Evolutionary conservation across 129 eudicot genomes (phyloP).

Genomic region (Helianthus tuberosus): DNA sequence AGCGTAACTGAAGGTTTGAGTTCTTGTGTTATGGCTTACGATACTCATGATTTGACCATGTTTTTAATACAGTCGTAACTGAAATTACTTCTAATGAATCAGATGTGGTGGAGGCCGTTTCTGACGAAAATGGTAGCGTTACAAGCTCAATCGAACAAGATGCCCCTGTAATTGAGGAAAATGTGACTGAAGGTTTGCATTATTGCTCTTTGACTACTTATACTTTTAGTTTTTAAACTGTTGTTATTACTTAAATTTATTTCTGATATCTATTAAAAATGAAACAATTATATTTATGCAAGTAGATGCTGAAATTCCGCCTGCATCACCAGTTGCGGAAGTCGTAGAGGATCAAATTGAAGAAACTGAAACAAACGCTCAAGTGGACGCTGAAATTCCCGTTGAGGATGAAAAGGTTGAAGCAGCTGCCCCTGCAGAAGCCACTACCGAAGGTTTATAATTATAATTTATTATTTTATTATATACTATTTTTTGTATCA

Average conservation of each 20-base stretch:
- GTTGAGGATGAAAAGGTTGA: conserved; percentile 41
- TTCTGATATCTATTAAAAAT: neutral
- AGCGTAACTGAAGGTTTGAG: conserved; percentile 40
- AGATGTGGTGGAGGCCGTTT: conserved; percentile 5
- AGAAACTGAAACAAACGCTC: conserved; percentile 22
- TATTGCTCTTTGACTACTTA: too few species aligned
- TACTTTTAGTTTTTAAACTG: too few species aligned
- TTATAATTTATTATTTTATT: neutral
- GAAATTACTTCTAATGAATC: conserved; percentile 21
- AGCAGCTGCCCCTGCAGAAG: conserved; percentile 43
- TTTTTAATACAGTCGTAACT: neutral
- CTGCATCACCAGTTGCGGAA: conserved; percentile 25
- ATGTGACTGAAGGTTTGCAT: conserved; percentile 40
- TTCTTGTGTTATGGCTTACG: neutral
- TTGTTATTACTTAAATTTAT: neutral
- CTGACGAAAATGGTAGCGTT: conserved; percentile 31
- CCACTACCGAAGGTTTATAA: conserved; percentile 55
- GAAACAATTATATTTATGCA: conserved; percentile 2
- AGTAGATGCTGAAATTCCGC: conserved; percentile 11
- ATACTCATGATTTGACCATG: too few species aligned
- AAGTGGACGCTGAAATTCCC: conserved; percentile 28
- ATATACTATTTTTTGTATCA: neutral
- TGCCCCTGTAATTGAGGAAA: conserved; percentile 32
- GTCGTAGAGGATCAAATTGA: conserved; percentile 36
- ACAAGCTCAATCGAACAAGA: conserved; percentile 46